A percentile compares a stretch with the other conserved stretches of the same genome.
Conservation (phyloP, 768 basidiomycete species). For the Lactifluus hygrophoroides region DNA sequence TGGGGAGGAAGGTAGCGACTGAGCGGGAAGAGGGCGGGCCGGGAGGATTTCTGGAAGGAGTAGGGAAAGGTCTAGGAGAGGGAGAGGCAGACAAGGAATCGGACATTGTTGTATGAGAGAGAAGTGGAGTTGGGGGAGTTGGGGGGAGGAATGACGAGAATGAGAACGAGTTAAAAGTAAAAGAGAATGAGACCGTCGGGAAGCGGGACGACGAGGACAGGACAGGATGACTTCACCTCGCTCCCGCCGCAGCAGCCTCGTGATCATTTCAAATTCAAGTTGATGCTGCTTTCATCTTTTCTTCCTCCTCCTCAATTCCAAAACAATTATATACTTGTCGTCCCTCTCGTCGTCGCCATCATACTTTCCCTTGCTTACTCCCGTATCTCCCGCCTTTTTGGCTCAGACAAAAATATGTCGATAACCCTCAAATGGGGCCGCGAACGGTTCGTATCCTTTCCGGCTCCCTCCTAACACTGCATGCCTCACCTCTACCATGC, state of each 20-base stretch:
- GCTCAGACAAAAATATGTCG: constrained; percentile 10
- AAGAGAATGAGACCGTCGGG: neutral
- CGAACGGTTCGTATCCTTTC: constrained; percentile 30
- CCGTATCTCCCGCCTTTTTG: constrained; percentile 23
- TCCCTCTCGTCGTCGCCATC: constrained; percentile 20
- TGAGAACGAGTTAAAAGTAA: constrained; percentile 1
- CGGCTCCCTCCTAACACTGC: neutral
- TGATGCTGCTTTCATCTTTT: neutral
- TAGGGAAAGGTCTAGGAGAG: constrained; percentile 10
- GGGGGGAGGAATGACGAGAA: no score
- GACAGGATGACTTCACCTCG: no score
- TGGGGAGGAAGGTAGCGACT: constrained; percentile 38
- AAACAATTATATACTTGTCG: neutral
- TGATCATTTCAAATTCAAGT: no score
- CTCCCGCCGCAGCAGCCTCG: no score
- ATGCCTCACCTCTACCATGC: constrained; percentile 10
- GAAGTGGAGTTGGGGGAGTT: constrained; percentile 20
- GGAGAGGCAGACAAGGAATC: constrained; percentile 22
- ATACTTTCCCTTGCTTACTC: constrained; percentile 26
- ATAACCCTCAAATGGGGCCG: constrained; percentile 40
- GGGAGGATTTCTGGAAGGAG: constrained; percentile 18
- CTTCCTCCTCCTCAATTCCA: neutral
- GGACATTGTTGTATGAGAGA: constrained; percentile 20
- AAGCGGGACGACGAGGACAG: constrained; percentile 7
- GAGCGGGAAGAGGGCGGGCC: constrained; percentile 22